Base-by-base conservation (phyloP, 345 rosid species). In the Rhizophora apiculata region DNA sequence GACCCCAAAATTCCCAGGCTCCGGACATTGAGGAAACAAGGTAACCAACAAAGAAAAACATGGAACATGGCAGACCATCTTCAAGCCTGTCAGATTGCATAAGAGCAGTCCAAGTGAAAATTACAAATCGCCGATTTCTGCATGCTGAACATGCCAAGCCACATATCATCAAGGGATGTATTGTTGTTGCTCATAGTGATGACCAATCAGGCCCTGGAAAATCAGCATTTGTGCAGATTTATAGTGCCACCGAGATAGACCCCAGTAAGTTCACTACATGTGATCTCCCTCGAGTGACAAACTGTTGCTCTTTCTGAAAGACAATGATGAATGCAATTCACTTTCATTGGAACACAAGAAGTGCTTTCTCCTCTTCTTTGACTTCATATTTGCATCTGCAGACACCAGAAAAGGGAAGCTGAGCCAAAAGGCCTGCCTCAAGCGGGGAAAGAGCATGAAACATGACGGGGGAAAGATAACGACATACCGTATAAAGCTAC, bases 121-220 rank as follows among this genome's bases (percentile, higher is more conserved):
- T 62, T 26, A 19, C 69, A 43, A 43, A 43, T 13, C 20, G 7
- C 19, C 68, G 43, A 8, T n/a, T 24, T 20, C 30, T 6, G 60
- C 57, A 13, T 22, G 15, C 53, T 29, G 29, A 18, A 63, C 62
- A 27, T 62, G 52, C 68, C 71, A 16, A 43, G 49, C 49, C 49
- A 68, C 3, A 7, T 36, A 3, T 75, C 30, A 78, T 88, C 77
- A 68, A 67, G 57, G 90, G 90, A 57, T 67, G 64, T 21, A 20
- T 86, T 56, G 75, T 67, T 60, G 27, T 86, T 22, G 74, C 63
- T 51, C 82, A 67, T 8, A 78, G 65, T 31, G 78, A 73, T 1
- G 81, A 83, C 37, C 72, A 73, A 53, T 76, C 93, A 27, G 83
- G 80, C 30, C 87, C 89, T 24, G 81, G 86, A 68, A 88, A 72